Base-by-base conservation (phyloP, 116 monocot genomes). In the Zostera marina region DNA sequence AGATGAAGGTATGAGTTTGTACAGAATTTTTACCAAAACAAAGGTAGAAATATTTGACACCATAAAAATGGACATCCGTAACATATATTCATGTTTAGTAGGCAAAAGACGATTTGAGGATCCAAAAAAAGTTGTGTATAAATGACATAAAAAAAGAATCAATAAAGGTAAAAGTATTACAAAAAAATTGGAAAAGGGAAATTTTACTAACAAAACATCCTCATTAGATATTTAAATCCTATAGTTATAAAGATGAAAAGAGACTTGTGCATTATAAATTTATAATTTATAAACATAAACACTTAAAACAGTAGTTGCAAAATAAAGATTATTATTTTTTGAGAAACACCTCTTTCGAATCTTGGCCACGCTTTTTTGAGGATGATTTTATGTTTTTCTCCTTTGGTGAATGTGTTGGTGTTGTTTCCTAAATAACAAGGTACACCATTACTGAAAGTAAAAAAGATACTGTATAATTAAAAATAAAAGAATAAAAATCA, bases 341-440 rank as follows among this genome's bases (percentile, higher is more conserved):
- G 41, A 64, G 5, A 53, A 20, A 19, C 20, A 17, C 49, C 49
- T 58, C 49, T 14, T 49, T 49, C 25, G 45, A 10, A 45, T 68
- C 64, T 13, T 38, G 60, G 55, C 15, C 38, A 40, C 56, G 56
- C 44, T 71, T 79, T 45, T 51, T 53, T 8, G 39, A 41, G 22
- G 74, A 60, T 59, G 20, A 21, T 51, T 39, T 16, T 15, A 24
- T 71, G n/a, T 15, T 14, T 22, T 17, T 23, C 23, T 45, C 38
- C 53, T 60, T 68, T 5, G 64, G 41, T 26, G 64, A 45, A 59
- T 66, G 59, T 24, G 63, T 1, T 65, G 66, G 59, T 24, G 63
- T 1, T 65, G 66, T 60, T 45, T 68, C 71, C 70, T 77, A 46
- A 5, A 74, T 17, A 20, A 45, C 42, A 57, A 32, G 0, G 9